A percentile compares a stretch with the other conserved stretches of the same genome.
phyloP scores from a whole-genome alignment of 1,284 basidiomycete genomes.

The Puccinia triticina region DNA sequence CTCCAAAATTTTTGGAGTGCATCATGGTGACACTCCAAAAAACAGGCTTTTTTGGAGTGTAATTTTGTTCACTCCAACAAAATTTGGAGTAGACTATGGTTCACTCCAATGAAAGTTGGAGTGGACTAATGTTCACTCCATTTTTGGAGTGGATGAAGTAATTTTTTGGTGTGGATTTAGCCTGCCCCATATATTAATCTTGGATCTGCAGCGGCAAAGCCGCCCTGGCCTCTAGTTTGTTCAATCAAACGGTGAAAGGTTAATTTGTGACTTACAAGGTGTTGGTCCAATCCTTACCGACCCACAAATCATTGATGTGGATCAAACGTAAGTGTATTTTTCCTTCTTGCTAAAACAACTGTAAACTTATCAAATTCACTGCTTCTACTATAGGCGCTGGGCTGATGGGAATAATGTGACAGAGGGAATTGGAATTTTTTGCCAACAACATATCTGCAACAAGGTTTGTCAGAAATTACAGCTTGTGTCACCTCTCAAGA shows the following conservation, averaged over 20 bases:
- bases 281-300: conserved; percentile 7
- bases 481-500: not conserved
- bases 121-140: too few species aligned
- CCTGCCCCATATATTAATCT: too few species aligned
- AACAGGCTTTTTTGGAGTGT: too few species aligned
- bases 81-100: too few species aligned
- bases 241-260: not conserved
- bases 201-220: not conserved
- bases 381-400: not conserved
- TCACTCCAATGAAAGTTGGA: too few species aligned
- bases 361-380: not conserved
- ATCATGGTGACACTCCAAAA: too few species aligned
- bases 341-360: not conserved
- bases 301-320: conserved; percentile 19
- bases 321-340: not conserved
- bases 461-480: not conserved
- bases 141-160: too few species aligned
- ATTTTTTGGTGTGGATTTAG: too few species aligned
- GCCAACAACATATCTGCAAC: not conserved
- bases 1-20: too few species aligned
- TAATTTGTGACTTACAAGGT: conserved; percentile 16
- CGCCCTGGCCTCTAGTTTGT: not conserved
- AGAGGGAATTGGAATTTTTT: not conserved
- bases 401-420: not conserved
- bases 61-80: too few species aligned